A percentile compares a stretch with the other conserved stretches of the same genome.
Evolutionary conservation across 805 yeast genomes (phyloP).

Genomic region (Teunomyces barrocoloradensis): DNA sequence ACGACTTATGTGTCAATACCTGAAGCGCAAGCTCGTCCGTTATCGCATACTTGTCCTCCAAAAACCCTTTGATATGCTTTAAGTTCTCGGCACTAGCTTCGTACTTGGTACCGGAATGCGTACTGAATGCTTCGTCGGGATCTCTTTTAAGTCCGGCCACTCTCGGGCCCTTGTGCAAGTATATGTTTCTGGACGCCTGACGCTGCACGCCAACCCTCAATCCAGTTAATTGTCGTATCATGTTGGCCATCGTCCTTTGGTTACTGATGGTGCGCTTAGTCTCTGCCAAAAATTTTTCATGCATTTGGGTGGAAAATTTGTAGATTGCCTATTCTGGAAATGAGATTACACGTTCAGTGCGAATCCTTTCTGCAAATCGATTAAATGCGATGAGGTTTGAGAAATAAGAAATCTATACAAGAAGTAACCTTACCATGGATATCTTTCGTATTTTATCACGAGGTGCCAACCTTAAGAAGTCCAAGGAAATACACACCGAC

Average conservation of each 20-base stretch:
- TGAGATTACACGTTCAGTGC: neutral
- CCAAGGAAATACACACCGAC: conserved; percentile 45
- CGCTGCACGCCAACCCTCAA: conserved; percentile 4
- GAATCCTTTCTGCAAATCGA: neutral
- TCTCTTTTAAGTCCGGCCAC: conserved; percentile 72
- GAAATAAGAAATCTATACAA: neutral
- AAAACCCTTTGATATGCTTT: conserved; percentile 45
- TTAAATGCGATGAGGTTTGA: conserved; percentile 7
- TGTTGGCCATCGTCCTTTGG: conserved; percentile 7
- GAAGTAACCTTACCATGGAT: conserved; percentile 55
- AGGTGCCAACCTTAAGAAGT: conserved; percentile 76
- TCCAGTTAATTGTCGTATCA: conserved; percentile 13
- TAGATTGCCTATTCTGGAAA: neutral
- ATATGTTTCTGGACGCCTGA: conserved; percentile 25
- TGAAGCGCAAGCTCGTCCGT: conserved; percentile 68
- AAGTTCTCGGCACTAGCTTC: conserved; percentile 51
- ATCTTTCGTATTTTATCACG: conserved; percentile 80
- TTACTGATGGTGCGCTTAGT: neutral
- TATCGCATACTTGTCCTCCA: conserved; percentile 48
- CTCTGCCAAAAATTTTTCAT: conserved; percentile 3
- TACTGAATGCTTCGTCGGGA: conserved; percentile 50
- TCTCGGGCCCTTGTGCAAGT: conserved; percentile 51
- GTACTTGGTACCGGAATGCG: conserved; percentile 43
- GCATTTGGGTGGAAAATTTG: conserved; percentile 3
- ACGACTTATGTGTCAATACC: conserved; percentile 88